Base-by-base conservation (phyloP, 179 eudicot genomes). In the Spergularia azorica region DNA sequence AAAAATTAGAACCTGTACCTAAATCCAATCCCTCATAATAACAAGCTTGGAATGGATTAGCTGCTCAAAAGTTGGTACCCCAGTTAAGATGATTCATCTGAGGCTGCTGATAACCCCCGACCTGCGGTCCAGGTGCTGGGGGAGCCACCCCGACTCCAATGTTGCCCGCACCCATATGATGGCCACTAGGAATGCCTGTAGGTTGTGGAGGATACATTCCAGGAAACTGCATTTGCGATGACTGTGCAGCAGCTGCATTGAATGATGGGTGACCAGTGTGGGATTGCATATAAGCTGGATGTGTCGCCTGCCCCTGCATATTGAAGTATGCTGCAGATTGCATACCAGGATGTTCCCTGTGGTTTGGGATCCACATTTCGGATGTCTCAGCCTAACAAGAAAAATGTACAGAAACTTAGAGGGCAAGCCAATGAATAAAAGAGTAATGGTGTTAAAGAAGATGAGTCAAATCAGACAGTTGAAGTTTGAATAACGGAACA, bases 181-280 rank as follows among this genome's bases (percentile, higher is more conserved):
- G 94, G 59, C 89, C 87, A 71, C 76, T 91, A 0, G 88, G 83
- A 11, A 88, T 87, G 51, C 84, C 85, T 36, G 88, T 67, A 1
- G 90, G 85, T 73, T 89, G 96, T 0, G 86, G 86, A 67, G 88
- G 82, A 78, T 95, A 95, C 87, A 91, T 76, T 26, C 95, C 99
- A 1, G 89, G 90, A 78, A 90, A 95, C 80, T 93, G 99, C 95
- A 93, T 84, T 68, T 95, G 97, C 60, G 97, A 93, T 36, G 97
- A 90, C 73, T 91, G 99, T 2, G 93, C 87, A 6, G 76, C 85
- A 1, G 77, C 78, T 10, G 90, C 87, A 71, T 89, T 91, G 86
- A 83, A 95, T 11, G 97, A 89, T 43, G 90, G 86, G 78, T 93
- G 98, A 32, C 92, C 89, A 5, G 84, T 69, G 43, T 90, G 98